Evolutionary conservation across 306 rosid species (phyloP).

Genomic region (Lagenaria siceraria): DNA sequence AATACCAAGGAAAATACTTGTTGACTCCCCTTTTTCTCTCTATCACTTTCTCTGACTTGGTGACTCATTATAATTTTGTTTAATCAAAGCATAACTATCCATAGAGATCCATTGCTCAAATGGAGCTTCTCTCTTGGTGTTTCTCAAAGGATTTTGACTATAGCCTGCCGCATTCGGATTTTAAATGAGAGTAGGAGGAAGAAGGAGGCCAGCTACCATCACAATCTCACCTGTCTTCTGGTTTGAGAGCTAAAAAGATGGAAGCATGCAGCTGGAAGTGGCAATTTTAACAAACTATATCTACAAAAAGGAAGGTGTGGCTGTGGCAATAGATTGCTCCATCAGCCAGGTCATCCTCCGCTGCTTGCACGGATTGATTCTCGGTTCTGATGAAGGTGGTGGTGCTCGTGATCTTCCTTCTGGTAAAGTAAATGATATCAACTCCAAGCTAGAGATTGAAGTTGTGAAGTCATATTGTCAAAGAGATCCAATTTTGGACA

Average conservation of each 20-base stretch:
- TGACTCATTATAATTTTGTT: background rate
- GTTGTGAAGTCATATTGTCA: background rate
- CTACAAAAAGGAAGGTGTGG: background rate
- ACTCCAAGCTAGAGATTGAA: background rate
- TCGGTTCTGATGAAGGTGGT: background rate
- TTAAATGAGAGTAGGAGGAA: background rate
- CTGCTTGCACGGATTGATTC: background rate
- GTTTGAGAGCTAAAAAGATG: background rate
- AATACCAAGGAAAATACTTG: constrained; percentile 35
- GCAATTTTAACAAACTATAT: background rate
- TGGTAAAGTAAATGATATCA: background rate
- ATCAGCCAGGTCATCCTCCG: background rate
- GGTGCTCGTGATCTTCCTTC: background rate
- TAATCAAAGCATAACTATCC: background rate
- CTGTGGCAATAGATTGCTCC: background rate
- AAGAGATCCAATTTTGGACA: background rate
- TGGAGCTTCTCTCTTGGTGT: background rate
- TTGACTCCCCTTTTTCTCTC: constrained; percentile 11
- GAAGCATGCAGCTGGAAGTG: background rate
- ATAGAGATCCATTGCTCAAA: background rate
- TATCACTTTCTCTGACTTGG: background rate
- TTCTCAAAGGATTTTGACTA: background rate
- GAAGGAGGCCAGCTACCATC: background rate
- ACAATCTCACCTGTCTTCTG: background rate
- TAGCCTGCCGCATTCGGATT: background rate